A percentile compares a stretch with the other conserved stretches of the same genome.
These are phyloP conservation scores for Ceratobasidium sp. DNA, from an alignment of 1,284 basidiomycete species.

Conservation along the genomic window DNA sequence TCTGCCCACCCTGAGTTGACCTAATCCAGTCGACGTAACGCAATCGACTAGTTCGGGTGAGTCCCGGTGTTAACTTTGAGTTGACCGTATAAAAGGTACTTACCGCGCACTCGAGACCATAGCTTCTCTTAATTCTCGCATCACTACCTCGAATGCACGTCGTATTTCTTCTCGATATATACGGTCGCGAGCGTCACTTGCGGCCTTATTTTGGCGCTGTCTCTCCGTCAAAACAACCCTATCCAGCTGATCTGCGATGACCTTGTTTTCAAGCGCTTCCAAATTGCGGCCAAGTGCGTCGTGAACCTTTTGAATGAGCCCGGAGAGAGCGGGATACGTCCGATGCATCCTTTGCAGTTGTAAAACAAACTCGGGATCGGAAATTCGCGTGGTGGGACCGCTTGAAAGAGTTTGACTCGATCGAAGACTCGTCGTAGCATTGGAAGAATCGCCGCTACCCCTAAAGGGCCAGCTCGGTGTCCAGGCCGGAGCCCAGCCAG, in stretches of 20 bases:
- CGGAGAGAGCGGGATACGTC: constrained; percentile 18
- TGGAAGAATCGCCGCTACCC: no score
- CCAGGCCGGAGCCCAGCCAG: no score
- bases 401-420: background rate
- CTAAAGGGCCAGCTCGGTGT: no score
- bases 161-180: background rate
- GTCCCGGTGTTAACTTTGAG: background rate
- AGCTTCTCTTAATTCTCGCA: background rate
- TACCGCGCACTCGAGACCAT: background rate
- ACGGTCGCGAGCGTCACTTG: background rate
- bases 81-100: background rate
- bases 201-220: background rate
- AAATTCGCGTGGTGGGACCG: background rate
- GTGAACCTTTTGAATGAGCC: constrained; percentile 12
- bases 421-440: no score
- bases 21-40: background rate
- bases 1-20: background rate
- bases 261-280: background rate
- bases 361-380: constrained; percentile 12
- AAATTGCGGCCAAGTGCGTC: background rate
- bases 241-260: background rate
- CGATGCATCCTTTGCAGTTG: background rate
- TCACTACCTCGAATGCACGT: constrained; percentile 1
- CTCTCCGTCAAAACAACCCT: constrained; percentile 1
- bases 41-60: background rate